These are phyloP conservation scores for Lactuca saligna DNA, from an alignment of 129 eudicot genomes.

Conservation along the genomic window DNA sequence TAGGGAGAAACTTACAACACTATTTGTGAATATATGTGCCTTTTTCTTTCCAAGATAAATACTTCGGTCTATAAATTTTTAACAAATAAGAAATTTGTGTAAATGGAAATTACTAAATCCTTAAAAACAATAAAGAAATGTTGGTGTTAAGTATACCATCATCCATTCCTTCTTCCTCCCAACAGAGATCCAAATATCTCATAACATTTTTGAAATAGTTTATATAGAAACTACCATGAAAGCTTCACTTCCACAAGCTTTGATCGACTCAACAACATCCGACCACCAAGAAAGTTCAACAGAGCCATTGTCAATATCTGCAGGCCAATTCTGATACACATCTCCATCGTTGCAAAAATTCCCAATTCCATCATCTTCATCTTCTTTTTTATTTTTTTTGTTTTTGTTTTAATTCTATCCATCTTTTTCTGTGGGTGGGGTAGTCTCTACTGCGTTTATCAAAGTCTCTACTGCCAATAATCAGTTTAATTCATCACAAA, in stretches of 20 bases:
- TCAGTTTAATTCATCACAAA: too few relatives aligned
- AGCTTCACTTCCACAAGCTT: slow-evolving; percentile 72
- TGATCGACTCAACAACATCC: slow-evolving; percentile 63
- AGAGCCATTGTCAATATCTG: slow-evolving; percentile 62
- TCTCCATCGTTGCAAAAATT: slow-evolving; percentile 89
- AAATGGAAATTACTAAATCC: slow-evolving; percentile 10
- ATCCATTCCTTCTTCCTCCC: slow-evolving; percentile 97
- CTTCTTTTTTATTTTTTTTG: too few relatives aligned
- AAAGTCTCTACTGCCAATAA: too few relatives aligned
- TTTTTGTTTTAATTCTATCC: too few relatives aligned
- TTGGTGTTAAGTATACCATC: slow-evolving; percentile 49
- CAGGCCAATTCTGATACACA: slow-evolving; percentile 85
- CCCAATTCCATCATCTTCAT: slow-evolving; percentile 77
- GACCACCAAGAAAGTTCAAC: slow-evolving; percentile 88
- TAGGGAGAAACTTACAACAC: slow-evolving; percentile 62
- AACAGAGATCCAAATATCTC: slow-evolving; percentile 84
- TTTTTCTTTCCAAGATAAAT: slow-evolving; percentile 62
- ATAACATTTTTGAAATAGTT: slow-evolving; percentile 58
- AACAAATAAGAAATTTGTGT: background rate
- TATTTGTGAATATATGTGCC: slow-evolving; percentile 88
- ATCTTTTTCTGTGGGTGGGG: too few relatives aligned
- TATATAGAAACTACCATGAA: slow-evolving; percentile 54
- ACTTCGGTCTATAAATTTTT: slow-evolving; percentile 51
- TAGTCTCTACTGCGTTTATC: too few relatives aligned
- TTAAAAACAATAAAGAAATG: background rate